These are phyloP conservation scores for Elongisporangium prolatum DNA, from an alignment of 352 stramenopile genomes.

Conservation along the genomic window DNA sequence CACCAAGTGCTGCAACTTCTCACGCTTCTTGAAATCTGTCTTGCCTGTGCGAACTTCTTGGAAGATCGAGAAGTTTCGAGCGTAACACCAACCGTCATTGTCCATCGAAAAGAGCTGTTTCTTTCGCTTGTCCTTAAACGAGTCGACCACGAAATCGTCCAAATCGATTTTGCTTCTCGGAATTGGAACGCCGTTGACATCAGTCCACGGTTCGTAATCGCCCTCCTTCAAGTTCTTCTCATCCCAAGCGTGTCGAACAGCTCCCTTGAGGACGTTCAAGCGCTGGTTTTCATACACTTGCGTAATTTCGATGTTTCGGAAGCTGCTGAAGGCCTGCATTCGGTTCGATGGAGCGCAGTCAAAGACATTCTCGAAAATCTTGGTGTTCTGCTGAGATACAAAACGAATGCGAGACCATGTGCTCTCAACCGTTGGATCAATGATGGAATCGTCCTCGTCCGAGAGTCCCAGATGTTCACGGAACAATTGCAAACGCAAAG, in stretches of 20 bases:
- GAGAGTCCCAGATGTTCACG: constrained; percentile 71
- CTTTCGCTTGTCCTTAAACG: constrained; percentile 71
- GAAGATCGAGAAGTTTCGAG: constrained; percentile 85
- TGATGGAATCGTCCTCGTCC: constrained; percentile 46
- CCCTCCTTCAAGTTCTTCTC: constrained; percentile 72
- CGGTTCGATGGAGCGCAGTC: constrained; percentile 78
- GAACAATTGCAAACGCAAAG: constrained; percentile 77
- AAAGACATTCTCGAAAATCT: constrained; percentile 82
- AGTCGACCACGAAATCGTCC: constrained; percentile 75
- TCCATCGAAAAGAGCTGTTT: constrained; percentile 83
- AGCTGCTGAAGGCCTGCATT: constrained; percentile 72
- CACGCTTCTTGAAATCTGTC: constrained; percentile 70
- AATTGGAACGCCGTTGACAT: constrained; percentile 83
- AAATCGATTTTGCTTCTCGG: constrained; percentile 69
- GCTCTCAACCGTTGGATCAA: constrained; percentile 51
- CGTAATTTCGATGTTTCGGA: constrained; percentile 75
- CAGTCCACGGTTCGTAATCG: constrained; percentile 82
- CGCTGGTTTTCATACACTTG: constrained; percentile 88
- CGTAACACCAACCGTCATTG: constrained; percentile 84
- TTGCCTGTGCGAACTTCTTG: constrained; percentile 78
- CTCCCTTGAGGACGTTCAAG: constrained; percentile 66
- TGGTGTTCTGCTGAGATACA: constrained; percentile 57
- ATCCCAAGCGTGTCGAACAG: constrained; percentile 65
- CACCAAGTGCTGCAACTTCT: constrained; percentile 85
- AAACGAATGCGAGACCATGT: constrained; percentile 64